These are phyloP conservation scores for Calonectria fujianensis DNA, from an alignment of 2,329 filamentous ascomycete genomes.

Conservation along the genomic window DNA sequence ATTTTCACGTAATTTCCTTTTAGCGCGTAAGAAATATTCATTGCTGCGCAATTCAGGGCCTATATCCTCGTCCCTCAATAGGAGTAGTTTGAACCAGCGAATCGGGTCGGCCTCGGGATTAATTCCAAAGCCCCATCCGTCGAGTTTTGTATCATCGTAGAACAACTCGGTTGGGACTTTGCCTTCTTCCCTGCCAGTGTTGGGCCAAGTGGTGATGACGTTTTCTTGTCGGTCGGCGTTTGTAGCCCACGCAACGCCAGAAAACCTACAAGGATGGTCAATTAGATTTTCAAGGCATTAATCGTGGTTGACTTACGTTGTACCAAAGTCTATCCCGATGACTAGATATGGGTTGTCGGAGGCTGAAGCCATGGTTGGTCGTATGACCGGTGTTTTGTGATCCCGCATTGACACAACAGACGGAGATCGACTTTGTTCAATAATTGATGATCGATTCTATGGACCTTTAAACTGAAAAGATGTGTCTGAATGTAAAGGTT, in stretches of 20 bases:
- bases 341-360: neutral
- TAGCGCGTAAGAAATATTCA: constrained; percentile 27
- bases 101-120: constrained; percentile 19
- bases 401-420: no score
- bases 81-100: constrained; percentile 38
- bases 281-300: neutral
- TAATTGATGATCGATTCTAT: no score
- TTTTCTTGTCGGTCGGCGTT: constrained; percentile 30
- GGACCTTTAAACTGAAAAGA: no score
- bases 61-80: constrained; percentile 38
- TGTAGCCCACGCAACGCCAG: constrained; percentile 36
- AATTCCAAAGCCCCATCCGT: constrained; percentile 32
- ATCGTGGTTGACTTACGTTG: neutral
- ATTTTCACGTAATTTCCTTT: neutral
- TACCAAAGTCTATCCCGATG: constrained; percentile 24
- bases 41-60: neutral
- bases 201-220: constrained; percentile 36
- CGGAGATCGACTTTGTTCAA: no score
- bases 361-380: neutral
- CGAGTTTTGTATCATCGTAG: constrained; percentile 28
- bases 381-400: no score
- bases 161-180: constrained; percentile 35
- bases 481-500: no score
- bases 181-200: constrained; percentile 29
- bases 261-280: constrained; percentile 15